These are phyloP conservation scores for Melanomma pulvis-pyrius DNA, from an alignment of 495 filamentous ascomycete genomes.

Conservation along the genomic window DNA sequence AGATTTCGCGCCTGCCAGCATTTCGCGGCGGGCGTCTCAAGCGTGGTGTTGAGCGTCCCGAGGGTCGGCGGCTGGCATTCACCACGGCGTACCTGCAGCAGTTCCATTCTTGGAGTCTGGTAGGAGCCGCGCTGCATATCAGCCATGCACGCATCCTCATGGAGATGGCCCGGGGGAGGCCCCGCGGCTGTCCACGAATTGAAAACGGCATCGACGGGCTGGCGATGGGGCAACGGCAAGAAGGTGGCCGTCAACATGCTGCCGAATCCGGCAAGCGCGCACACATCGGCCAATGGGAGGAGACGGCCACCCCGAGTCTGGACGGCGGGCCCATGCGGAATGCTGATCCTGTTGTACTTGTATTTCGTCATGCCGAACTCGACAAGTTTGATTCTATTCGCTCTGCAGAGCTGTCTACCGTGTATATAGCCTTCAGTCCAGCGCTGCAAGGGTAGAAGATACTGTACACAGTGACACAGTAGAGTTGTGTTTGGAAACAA, in stretches of 20 bases:
- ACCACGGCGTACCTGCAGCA: constrained; percentile 25
- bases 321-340: no score
- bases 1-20: neutral
- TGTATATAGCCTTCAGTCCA: no score
- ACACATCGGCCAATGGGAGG: constrained; percentile 8
- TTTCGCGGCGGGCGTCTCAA: neutral
- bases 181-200: neutral
- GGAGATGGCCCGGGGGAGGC: neutral
- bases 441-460: no score
- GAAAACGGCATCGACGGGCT: neutral
- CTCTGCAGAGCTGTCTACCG: no score
- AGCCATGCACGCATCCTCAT: constrained; percentile 1
- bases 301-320: neutral
- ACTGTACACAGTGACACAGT: no score
- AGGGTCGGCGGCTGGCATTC: neutral
- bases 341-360: no score
- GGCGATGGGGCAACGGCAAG: neutral
- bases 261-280: neutral
- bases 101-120: neutral
- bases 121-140: constrained; percentile 11
- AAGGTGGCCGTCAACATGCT: constrained; percentile 13
- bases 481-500: no score
- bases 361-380: no score
- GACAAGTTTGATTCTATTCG: no score
- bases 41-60: neutral